These are phyloP conservation scores for Thymus quinquecostatus DNA, from an alignment of 257 asterid genomes.

Conservation along the genomic window DNA sequence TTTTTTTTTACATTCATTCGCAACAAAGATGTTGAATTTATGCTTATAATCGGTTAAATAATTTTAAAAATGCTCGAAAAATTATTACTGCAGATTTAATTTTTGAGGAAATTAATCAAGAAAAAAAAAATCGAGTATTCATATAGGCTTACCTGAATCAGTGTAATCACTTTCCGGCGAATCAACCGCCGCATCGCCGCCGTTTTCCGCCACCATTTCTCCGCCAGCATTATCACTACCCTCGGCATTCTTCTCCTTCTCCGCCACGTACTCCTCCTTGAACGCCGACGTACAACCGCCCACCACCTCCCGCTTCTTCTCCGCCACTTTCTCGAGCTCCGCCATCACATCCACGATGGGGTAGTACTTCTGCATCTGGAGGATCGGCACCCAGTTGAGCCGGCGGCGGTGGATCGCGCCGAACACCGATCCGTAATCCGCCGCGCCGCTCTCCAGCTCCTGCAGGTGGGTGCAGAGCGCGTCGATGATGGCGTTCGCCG, in stretches of 20 bases:
- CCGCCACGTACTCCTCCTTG: conserved; percentile 34
- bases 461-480: conserved; percentile 78
- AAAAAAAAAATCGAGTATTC: not conserved
- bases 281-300: conserved; percentile 29
- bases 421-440: conserved; percentile 66
- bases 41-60: too few species aligned
- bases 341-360: conserved; percentile 72
- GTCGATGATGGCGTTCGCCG: conserved; percentile 96
- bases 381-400: conserved; percentile 90
- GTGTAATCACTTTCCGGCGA: conserved; percentile 65
- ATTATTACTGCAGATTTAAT: not conserved
- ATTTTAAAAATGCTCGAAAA: not conserved
- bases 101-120: not conserved
- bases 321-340: conserved; percentile 74
- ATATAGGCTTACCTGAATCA: conserved; percentile 60
- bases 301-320: conserved; percentile 39
- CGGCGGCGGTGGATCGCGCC: conserved; percentile 81
- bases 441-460: conserved; percentile 61
- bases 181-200: conserved; percentile 39
- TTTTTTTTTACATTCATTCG: too few species aligned
- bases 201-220: conserved; percentile 47
- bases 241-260: conserved; percentile 42
- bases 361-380: conserved; percentile 90
- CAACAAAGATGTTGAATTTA: too few species aligned
- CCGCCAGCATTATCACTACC: conserved; percentile 46